Evolutionary conservation across 805 yeast species (phyloP).

Genomic region (Yarrowia porcina): DNA sequence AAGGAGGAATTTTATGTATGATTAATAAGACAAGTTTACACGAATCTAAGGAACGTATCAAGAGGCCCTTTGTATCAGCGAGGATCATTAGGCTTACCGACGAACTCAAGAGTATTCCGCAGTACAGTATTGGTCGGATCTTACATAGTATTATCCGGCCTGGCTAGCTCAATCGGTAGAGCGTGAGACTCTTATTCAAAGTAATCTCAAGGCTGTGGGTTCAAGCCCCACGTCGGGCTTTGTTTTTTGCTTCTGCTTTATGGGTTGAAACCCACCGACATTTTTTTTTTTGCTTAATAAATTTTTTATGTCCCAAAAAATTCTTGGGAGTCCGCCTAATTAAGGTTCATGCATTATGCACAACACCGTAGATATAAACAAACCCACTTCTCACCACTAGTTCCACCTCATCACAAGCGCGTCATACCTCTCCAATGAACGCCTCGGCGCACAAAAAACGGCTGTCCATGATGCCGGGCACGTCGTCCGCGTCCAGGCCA

Average conservation of each 20-base stretch:
- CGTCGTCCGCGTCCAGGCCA: conserved; percentile 21
- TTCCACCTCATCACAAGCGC: not conserved
- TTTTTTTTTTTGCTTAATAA: no score
- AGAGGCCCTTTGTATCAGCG: no score
- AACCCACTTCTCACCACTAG: conserved; percentile 8
- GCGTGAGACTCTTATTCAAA: conserved; percentile 12
- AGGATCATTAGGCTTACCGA: no score
- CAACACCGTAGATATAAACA: conserved; percentile 19
- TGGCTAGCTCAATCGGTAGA: conserved; percentile 18
- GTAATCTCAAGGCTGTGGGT: conserved; percentile 17
- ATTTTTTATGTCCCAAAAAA: no score
- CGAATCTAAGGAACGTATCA: no score
- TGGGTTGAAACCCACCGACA: no score
- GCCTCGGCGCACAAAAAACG: conserved; percentile 25
- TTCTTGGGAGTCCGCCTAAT: not conserved
- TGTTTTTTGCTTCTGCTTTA: not conserved
- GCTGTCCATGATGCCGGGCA: conserved; percentile 25
- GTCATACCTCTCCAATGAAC: not conserved
- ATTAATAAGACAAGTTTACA: no score
- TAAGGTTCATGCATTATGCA: conserved; percentile 11
- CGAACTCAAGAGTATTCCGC: no score
- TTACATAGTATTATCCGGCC: not conserved
- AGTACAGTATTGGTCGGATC: no score
- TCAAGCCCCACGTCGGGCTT: conserved; percentile 19
- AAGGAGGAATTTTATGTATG: no score